Conservation (phyloP, 345 rosid species). For the Salix brachista region DNA sequence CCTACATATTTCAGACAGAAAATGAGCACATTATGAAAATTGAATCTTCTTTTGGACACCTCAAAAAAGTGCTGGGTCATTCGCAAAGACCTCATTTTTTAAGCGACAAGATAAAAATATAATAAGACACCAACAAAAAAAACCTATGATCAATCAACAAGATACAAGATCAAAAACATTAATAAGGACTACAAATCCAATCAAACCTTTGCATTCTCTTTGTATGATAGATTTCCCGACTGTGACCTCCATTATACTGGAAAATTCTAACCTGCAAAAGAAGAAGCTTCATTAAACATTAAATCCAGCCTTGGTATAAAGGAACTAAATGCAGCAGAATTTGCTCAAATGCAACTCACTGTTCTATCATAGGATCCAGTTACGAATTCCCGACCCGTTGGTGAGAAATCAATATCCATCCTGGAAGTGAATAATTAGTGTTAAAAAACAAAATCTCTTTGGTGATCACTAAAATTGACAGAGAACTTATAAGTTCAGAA, state of each 20-base stretch:
- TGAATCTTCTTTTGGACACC: neutral
- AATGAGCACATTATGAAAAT: constrained; percentile 1
- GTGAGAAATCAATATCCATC: constrained; percentile 96
- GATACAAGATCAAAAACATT: neutral
- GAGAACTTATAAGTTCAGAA: neutral
- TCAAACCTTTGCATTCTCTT: constrained; percentile 97
- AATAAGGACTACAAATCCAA: neutral
- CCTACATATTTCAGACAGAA: constrained; percentile 36
- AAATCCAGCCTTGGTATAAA: neutral
- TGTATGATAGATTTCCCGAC: constrained; percentile 87
- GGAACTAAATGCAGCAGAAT: neutral
- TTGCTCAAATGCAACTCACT: constrained; percentile 35
- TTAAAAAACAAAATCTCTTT: neutral
- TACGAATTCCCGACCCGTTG: constrained; percentile 96
- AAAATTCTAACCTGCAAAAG: constrained; percentile 68
- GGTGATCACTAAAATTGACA: neutral
- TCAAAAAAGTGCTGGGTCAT: neutral
- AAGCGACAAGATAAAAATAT: neutral
- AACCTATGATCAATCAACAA: neutral
- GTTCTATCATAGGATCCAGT: constrained; percentile 98
- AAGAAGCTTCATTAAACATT: constrained; percentile 2
- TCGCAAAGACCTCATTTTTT: neutral
- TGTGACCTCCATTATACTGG: constrained; percentile 86
- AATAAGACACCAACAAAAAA: neutral
- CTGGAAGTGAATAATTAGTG: constrained; percentile 31